phyloP scores from a whole-genome alignment of 78 protist genomes.

The Dictyostelium citrinum region DNA sequence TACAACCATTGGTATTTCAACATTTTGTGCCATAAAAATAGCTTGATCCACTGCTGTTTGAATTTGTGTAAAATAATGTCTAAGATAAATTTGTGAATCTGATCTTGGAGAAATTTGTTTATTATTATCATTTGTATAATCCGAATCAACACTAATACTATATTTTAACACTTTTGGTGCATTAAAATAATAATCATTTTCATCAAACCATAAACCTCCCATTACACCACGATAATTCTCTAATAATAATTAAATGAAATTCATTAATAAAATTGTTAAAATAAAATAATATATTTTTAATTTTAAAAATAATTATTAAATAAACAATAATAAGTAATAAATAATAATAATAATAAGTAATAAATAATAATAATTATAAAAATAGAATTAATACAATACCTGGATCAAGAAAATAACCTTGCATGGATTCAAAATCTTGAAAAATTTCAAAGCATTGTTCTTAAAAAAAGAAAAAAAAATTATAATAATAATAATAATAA shows the following conservation, averaged over 20 bases:
- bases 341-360: no score
- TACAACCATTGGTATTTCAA: neutral
- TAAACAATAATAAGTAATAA: no score
- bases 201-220: conserved; percentile 16
- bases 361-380: no score
- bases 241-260: no score
- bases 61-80: neutral
- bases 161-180: neutral
- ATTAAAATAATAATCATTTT: neutral
- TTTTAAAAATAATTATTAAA: no score
- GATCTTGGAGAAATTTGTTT: neutral
- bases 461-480: neutral
- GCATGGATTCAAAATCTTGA: neutral
- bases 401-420: neutral
- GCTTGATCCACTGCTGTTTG: conserved; percentile 40
- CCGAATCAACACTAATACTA: neutral
- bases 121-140: neutral
- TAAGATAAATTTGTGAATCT: neutral
- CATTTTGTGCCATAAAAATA: neutral
- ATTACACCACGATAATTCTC: neutral
- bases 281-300: no score
- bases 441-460: neutral
- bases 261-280: no score
- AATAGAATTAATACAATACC: no score
- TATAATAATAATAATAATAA: no score